Evolutionary conservation across 129 eudicot species (phyloP), one percentile per base, ranked within the genome.

Genomic region (Ambrosia artemisiifolia): DNA sequence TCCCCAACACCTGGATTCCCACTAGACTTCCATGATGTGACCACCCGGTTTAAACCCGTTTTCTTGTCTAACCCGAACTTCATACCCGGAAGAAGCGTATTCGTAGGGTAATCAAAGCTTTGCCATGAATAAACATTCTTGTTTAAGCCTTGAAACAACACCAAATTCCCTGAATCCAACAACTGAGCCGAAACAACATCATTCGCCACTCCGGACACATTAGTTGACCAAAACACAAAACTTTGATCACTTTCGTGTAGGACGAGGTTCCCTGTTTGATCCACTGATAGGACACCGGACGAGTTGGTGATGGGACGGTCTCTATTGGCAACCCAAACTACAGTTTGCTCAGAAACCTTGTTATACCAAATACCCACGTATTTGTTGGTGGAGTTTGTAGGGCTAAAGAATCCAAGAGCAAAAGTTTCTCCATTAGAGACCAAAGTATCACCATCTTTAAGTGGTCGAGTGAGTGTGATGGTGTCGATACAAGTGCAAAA

Each of bases 281-380:
- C 74, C 12, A 82, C 7, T 4, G 80, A 63, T 2, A 82, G 73
- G 61, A 63, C 40, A 4, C 80, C 77, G 0, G 77, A 40, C 14
- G 76, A 60, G 50, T 55, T 74, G 11, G 50, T 28, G 43, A 82
- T 69, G 7, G 83, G 82, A 14, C 12, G 72, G 63, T 69, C 77
- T 63, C 83, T 63, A 46, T 72, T 77, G 53, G 79, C 82, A 6
- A 72, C 82, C 85, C 85, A 82, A 35, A 82, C 85, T 8, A 82
- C 46, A 1, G 79, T 82, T 48, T 63, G 79, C 57, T 82, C 85
- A 1, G 79, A 72, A 68, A 82, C 74, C 38, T 72, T 82, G 71
- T 82, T 73, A 19, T 77, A 82, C 85, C 85, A 82, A 5, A 82
- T 77, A 46, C 85, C 85, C 32, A 82, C 79, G 16, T 82, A 82